phyloP scores from a whole-genome alignment of 2,329 filamentous ascomycete species.

The Coniochaeta ligniaria region DNA sequence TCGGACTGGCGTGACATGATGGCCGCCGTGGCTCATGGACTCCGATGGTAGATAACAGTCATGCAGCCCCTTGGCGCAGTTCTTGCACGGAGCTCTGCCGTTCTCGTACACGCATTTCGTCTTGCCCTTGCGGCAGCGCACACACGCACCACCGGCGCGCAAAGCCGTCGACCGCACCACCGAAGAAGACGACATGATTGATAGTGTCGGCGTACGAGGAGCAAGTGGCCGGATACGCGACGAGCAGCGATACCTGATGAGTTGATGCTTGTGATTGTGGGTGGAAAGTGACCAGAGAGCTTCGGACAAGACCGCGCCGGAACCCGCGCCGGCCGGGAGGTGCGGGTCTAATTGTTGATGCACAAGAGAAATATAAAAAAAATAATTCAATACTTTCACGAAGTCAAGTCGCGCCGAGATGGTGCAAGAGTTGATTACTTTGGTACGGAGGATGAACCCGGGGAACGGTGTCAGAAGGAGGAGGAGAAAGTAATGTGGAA shows the following conservation, averaged over 20 bases:
- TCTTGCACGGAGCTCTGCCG: constrained; percentile 54
- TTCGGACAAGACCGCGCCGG: neutral
- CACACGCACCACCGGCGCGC: constrained; percentile 53
- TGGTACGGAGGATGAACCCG: neutral
- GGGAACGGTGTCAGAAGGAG: neutral
- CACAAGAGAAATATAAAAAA: neutral
- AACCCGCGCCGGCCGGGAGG: neutral
- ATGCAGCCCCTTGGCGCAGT: constrained; percentile 57
- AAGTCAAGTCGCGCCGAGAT: neutral
- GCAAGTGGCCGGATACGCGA: neutral
- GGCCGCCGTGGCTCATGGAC: constrained; percentile 48
- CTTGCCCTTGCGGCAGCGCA: constrained; percentile 57
- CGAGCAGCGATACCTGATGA: neutral
- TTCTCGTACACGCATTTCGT: constrained; percentile 59
- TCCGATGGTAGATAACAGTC: constrained; percentile 57
- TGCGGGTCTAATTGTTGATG: neutral
- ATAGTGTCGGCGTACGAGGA: neutral
- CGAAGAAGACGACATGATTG: constrained; percentile 22
- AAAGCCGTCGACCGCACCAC: constrained; percentile 52
- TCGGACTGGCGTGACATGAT: constrained; percentile 50
- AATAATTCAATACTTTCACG: neutral
- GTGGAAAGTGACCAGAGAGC: neutral
- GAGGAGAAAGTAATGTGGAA: constrained; percentile 4
- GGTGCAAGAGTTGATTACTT: neutral
- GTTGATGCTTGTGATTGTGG: neutral